Evolutionary conservation across 345 rosid species (phyloP).

Genomic region (Camelina laxa): DNA sequence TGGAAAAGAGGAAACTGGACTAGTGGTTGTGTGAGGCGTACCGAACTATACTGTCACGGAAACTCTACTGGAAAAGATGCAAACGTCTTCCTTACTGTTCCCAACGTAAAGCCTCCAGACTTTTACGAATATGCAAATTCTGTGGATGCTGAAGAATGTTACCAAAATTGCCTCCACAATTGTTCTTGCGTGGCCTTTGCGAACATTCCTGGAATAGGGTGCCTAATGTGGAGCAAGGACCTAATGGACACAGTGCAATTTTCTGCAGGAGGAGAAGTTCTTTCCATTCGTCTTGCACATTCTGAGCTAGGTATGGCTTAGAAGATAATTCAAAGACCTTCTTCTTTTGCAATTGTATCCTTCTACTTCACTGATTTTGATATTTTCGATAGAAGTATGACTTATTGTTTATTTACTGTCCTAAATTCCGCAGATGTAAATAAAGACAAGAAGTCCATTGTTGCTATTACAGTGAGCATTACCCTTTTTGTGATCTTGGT

Average conservation of each 20-base stretch:
- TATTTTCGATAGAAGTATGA: background rate
- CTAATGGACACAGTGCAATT: slow-evolving; percentile 17
- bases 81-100: slow-evolving; percentile 3
- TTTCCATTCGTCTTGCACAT: slow-evolving; percentile 33
- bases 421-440: slow-evolving; percentile 12
- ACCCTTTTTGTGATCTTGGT: slow-evolving; percentile 11
- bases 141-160: background rate
- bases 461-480: slow-evolving; percentile 18
- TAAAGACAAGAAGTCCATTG: background rate
- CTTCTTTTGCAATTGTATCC: background rate
- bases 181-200: slow-evolving; percentile 40
- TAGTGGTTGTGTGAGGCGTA: slow-evolving; percentile 37
- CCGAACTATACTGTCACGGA: slow-evolving; percentile 10
- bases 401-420: background rate
- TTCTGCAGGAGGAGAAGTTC: background rate
- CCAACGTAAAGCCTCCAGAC: slow-evolving; percentile 35
- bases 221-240: slow-evolving; percentile 22
- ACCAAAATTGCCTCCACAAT: slow-evolving; percentile 17
- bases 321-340: background rate
- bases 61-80: slow-evolving; percentile 19
- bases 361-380: background rate
- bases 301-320: slow-evolving; percentile 27
- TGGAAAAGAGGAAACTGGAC: slow-evolving; percentile 36
- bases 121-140: background rate
- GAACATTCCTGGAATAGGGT: slow-evolving; percentile 26